These are phyloP conservation scores for Helichrysum umbraculigerum DNA, from an alignment of 129 eudicot species.

Conservation along the genomic window DNA sequence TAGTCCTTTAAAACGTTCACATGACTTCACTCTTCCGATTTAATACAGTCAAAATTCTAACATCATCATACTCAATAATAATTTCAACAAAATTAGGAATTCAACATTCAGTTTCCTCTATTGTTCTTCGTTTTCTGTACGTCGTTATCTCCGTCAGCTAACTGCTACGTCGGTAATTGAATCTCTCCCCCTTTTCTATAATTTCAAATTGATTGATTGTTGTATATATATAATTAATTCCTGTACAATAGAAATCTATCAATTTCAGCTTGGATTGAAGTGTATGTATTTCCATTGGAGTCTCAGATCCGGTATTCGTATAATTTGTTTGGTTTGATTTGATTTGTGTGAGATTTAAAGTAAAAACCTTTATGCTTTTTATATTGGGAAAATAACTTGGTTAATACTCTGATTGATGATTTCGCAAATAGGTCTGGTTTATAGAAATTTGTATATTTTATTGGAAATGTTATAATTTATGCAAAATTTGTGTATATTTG, in stretches of 20 bases:
- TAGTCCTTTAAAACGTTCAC: not conserved
- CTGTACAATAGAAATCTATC: not conserved
- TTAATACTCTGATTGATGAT: too few relatives aligned
- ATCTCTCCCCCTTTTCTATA: not conserved
- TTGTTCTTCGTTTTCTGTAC: not conserved
- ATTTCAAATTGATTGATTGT: not conserved
- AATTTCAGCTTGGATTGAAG: not conserved
- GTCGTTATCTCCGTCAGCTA: not conserved
- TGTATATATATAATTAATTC: not conserved
- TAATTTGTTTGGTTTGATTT: not conserved
- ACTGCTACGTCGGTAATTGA: not conserved
- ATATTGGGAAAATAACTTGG: too few relatives aligned
- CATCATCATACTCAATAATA: not conserved
- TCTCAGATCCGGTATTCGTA: constrained; percentile 1
- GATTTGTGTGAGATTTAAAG: not conserved
- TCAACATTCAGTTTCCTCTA: not conserved
- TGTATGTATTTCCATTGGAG: not conserved
- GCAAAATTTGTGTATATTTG: not conserved
- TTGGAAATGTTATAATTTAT: not conserved
- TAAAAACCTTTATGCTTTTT: not conserved
- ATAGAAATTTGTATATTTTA: too few relatives aligned
- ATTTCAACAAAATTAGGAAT: not conserved
- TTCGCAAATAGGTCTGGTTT: too few relatives aligned
- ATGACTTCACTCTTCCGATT: constrained; percentile 13
- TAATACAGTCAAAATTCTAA: constrained; percentile 1